Conservation (phyloP, 2,329 filamentous ascomycete genomes). For the Phaeoacremonium minimum region DNA sequence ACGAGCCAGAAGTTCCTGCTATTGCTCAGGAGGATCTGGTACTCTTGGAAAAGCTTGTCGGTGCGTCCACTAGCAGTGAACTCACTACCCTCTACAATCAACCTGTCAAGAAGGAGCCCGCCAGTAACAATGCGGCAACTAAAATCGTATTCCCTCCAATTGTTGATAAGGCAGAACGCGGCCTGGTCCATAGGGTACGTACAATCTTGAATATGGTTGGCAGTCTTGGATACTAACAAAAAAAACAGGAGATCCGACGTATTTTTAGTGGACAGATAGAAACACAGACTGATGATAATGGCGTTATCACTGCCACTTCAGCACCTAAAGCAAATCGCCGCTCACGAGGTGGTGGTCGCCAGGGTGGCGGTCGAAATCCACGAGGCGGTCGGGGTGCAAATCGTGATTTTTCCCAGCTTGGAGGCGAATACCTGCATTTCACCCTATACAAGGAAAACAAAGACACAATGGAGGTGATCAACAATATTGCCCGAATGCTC, state of each 20-base stretch:
- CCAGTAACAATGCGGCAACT: no score
- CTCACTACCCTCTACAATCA: slow-evolving; percentile 19
- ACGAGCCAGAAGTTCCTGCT: no score
- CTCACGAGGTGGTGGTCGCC: slow-evolving; percentile 16
- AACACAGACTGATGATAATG: slow-evolving; percentile 57
- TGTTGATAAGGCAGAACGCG: slow-evolving; percentile 39
- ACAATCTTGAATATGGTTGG: no score
- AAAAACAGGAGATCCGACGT: slow-evolving; percentile 63
- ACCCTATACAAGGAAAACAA: slow-evolving; percentile 96
- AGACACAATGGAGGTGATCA: slow-evolving; percentile 88
- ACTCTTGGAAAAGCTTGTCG: background rate
- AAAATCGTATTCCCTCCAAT: slow-evolving; percentile 35
- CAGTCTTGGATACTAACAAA: no score
- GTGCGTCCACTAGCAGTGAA: background rate
- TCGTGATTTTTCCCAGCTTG: slow-evolving; percentile 15
- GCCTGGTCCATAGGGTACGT: slow-evolving; percentile 39
- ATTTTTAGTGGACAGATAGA: slow-evolving; percentile 78
- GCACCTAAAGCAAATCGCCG: background rate
- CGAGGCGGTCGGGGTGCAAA: background rate
- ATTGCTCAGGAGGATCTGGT: background rate
- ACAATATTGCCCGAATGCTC: slow-evolving; percentile 69
- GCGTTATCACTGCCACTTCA: slow-evolving; percentile 59
- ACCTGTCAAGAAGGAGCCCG: no score
- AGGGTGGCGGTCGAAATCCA: slow-evolving; percentile 14
- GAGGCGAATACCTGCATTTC: slow-evolving; percentile 83